Conservation (phyloP, 257 asterid genomes). For the Asclepias syriaca region DNA sequence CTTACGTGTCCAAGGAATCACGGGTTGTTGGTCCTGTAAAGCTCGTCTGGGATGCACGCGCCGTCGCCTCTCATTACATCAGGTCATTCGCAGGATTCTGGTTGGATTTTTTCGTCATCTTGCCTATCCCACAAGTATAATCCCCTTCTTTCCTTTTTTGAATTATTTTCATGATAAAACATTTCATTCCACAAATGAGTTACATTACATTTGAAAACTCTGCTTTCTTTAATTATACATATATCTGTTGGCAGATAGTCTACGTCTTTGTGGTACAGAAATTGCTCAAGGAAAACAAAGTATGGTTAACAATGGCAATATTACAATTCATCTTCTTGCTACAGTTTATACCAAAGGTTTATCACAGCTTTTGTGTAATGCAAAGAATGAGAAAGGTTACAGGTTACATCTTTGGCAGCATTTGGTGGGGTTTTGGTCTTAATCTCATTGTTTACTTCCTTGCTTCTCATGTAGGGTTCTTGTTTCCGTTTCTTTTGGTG, state of each 20-base stretch:
- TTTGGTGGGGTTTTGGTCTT: slow-evolving; percentile 38
- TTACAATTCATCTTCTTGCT: slow-evolving; percentile 21
- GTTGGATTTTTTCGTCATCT: slow-evolving; percentile 83
- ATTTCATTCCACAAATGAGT: not conserved
- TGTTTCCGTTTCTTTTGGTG: not conserved
- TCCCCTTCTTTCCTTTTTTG: not conserved
- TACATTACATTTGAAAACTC: not conserved
- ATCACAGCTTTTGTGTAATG: slow-evolving; percentile 22
- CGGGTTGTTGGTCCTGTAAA: slow-evolving; percentile 83
- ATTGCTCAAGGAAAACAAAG: slow-evolving; percentile 13
- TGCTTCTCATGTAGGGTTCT: slow-evolving; percentile 27
- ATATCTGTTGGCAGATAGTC: slow-evolving; percentile 20
- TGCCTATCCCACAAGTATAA: slow-evolving; percentile 86
- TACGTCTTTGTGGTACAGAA: slow-evolving; percentile 24
- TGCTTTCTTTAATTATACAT: too few relatives aligned
- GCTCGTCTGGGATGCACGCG: slow-evolving; percentile 92
- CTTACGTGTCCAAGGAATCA: slow-evolving; percentile 90
- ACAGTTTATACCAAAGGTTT: slow-evolving; percentile 31
- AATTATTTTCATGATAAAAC: not conserved
- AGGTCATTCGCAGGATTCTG: slow-evolving; percentile 74
- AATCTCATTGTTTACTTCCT: slow-evolving; percentile 27
- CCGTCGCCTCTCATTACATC: slow-evolving; percentile 63
- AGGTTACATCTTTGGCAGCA: slow-evolving; percentile 31
- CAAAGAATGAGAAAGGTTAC: slow-evolving; percentile 21
- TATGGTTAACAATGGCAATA: slow-evolving; percentile 21